Percentiles rank a stretch among this genome's conserved stretches.
phyloP scores from a whole-genome alignment of 805 yeast genomes.

The Candida germanica region DNA sequence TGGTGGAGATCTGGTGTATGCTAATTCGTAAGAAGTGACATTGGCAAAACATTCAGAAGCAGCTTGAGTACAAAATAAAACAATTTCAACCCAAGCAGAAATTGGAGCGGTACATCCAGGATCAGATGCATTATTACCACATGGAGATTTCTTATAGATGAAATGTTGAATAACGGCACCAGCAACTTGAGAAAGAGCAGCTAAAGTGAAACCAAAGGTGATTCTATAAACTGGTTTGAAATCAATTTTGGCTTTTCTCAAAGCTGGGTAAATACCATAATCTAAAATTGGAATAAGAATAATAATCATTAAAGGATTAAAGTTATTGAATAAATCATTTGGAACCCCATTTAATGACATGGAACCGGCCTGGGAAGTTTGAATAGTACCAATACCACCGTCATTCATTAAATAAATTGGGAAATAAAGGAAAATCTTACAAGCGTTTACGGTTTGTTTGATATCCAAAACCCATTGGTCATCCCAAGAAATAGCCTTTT shows the following conservation, averaged over 20 bases:
- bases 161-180: conserved; percentile 50
- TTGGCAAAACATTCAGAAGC: conserved; percentile 52
- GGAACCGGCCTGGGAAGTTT: conserved; percentile 53
- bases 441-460: conserved; percentile 41
- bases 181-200: conserved; percentile 45
- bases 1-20: conserved; percentile 51
- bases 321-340: conserved; percentile 52
- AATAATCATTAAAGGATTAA: conserved; percentile 54
- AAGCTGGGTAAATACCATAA: conserved; percentile 43
- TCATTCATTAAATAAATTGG: conserved; percentile 40
- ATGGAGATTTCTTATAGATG: conserved; percentile 48
- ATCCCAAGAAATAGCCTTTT: conserved; percentile 37
- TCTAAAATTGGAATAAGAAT: conserved; percentile 51
- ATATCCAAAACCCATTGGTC: conserved; percentile 49
- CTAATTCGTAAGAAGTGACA: conserved; percentile 52
- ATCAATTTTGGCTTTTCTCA: conserved; percentile 39
- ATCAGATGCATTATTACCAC: conserved; percentile 44
- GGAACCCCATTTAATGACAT: conserved; percentile 54
- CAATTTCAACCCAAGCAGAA: conserved; percentile 24
- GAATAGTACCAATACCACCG: conserved; percentile 47
- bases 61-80: conserved; percentile 25
- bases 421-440: conserved; percentile 45
- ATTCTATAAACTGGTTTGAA: conserved; percentile 46
- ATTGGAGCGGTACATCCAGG: conserved; percentile 30
- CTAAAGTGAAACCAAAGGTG: conserved; percentile 45